Conservation (phyloP, 176 grass and related monocot species). For the Triticum monococcum region DNA sequence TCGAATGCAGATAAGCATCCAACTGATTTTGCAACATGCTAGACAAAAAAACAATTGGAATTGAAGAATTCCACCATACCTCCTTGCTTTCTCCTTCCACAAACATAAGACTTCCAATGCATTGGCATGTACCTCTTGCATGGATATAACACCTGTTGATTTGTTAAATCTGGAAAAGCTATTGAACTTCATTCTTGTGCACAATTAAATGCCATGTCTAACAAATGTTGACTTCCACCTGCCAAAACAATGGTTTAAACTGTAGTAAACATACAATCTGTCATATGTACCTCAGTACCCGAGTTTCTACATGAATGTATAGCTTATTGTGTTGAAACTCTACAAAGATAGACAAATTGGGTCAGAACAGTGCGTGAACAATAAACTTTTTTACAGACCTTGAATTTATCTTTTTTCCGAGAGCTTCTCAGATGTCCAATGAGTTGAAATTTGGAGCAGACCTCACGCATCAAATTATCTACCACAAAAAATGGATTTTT, state of each 20-base stretch:
- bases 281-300: not conserved
- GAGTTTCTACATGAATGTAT: not conserved
- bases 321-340: not conserved
- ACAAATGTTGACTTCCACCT: not conserved
- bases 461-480: too few species aligned
- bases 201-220: not conserved
- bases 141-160: not conserved
- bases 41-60: not conserved
- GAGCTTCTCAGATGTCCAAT: too few species aligned
- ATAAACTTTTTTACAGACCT: too few species aligned
- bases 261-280: not conserved
- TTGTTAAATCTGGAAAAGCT: not conserved
- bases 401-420: too few species aligned
- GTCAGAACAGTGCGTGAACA: too few species aligned
- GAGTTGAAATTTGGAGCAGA: too few species aligned
- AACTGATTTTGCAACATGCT: too few species aligned
- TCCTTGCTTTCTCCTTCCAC: slow-evolving; percentile 81
- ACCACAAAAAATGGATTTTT: too few species aligned
- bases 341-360: not conserved
- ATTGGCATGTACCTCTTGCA: not conserved
- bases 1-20: too few species aligned
- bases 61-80: slow-evolving; percentile 31
- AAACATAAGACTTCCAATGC: slow-evolving; percentile 76
- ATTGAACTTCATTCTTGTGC: not conserved
- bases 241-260: not conserved